A percentile compares a stretch with the other conserved stretches of the same genome.
Evolutionary conservation across 2,329 filamentous ascomycete species (phyloP).

Genomic region (Fusarium caatingaense): DNA sequence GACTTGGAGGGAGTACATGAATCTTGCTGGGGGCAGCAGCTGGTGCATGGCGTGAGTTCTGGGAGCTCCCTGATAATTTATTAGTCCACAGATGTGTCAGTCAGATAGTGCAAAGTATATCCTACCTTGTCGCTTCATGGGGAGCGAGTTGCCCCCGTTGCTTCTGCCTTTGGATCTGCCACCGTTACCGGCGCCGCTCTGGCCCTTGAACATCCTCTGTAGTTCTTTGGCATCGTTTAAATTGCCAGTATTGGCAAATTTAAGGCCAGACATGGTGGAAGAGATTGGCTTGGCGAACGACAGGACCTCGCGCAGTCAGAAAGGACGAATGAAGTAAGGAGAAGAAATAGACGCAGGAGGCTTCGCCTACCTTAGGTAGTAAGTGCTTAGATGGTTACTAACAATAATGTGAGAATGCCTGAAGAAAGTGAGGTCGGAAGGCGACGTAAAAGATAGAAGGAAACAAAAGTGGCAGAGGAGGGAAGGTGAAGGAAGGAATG

Average conservation of each 20-base stretch:
- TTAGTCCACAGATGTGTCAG: not conserved
- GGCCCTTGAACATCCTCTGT: conserved; percentile 39
- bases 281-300: not conserved
- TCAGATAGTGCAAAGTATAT: not conserved
- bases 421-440: not conserved
- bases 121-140: conserved; percentile 26
- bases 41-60: conserved; percentile 5
- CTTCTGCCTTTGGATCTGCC: not conserved
- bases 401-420: not conserved
- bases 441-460: not conserved
- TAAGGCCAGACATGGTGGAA: not conserved
- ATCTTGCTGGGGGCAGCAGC: not conserved
- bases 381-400: not conserved
- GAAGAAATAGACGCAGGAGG: not conserved
- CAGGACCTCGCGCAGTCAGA: not conserved
- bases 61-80: conserved; percentile 3
- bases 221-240: conserved; percentile 47
- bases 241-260: conserved; percentile 43
- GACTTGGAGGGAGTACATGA: conserved; percentile 33
- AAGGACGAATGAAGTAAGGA: not conserved
- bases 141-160: not conserved
- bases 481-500: not conserved
- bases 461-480: not conserved
- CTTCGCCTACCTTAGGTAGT: not conserved
- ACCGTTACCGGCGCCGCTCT: not conserved